These are phyloP conservation scores for Chenopodium quinoa DNA, from an alignment of 148 eudicot genomes.

Conservation along the genomic window DNA sequence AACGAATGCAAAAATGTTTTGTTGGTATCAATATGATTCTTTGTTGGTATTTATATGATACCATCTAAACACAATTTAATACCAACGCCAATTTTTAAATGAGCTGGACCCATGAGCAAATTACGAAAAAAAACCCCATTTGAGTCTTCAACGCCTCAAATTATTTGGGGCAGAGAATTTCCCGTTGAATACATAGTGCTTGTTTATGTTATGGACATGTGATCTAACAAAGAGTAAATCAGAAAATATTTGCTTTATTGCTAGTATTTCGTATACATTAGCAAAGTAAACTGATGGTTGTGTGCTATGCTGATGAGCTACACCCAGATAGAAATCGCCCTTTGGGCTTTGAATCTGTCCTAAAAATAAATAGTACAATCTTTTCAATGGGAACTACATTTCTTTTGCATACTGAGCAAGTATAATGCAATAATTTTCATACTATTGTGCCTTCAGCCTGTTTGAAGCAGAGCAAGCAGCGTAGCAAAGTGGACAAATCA, in stretches of 20 bases:
- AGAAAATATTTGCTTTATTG: neutral
- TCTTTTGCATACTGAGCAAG: neutral
- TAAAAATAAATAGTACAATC: neutral
- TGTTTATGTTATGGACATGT: too few relatives aligned
- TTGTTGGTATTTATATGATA: too few relatives aligned
- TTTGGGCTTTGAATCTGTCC: neutral
- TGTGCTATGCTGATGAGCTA: neutral
- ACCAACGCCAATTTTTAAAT: too few relatives aligned
- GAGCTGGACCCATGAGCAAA: too few relatives aligned
- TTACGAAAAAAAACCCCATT: too few relatives aligned
- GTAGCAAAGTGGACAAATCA: neutral
- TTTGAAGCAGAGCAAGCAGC: neutral
- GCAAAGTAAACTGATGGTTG: neutral
- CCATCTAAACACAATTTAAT: too few relatives aligned
- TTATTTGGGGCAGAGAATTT: too few relatives aligned
- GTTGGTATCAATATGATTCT: too few relatives aligned
- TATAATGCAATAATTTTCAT: neutral
- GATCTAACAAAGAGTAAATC: too few relatives aligned
- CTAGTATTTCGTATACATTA: neutral
- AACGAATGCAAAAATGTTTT: too few relatives aligned
- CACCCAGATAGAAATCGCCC: neutral
- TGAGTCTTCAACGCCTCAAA: too few relatives aligned
- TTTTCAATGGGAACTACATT: neutral
- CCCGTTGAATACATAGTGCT: too few relatives aligned
- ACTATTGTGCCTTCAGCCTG: neutral